Conservation (phyloP, 163 green algal species). For the Scenedesmus sp. region DNA sequence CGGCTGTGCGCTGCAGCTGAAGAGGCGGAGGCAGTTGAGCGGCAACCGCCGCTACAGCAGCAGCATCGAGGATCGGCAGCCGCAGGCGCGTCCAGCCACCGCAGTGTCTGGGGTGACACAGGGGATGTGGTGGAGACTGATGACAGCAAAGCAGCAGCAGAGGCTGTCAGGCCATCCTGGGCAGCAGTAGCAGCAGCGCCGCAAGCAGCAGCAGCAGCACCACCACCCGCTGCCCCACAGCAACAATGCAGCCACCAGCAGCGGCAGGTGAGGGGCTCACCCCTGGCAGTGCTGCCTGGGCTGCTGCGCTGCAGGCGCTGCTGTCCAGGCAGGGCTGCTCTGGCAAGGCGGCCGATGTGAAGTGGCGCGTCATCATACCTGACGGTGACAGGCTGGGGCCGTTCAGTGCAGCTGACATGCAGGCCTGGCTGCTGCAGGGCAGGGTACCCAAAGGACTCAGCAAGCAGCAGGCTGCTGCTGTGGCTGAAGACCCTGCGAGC, state of each 20-base stretch:
- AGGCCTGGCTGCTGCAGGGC: slow-evolving; percentile 23
- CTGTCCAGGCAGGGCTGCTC: slow-evolving; percentile 7
- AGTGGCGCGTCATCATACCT: slow-evolving; percentile 10
- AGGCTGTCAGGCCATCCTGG: not conserved
- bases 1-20: not conserved
- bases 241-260: not conserved
- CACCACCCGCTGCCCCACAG: not conserved
- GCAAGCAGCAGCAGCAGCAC: not conserved
- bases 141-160: not conserved
- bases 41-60: not conserved
- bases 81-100: not conserved
- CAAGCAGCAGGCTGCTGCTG: not conserved
- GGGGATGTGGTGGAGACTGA: no score
- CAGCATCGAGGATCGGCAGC: not conserved
- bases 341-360: not conserved
- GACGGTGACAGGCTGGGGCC: not conserved
- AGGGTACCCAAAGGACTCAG: not conserved
- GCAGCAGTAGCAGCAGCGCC: not conserved
- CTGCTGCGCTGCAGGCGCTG: slow-evolving; percentile 4
- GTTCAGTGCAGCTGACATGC: not conserved
- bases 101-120: not conserved
- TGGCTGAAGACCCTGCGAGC: not conserved
- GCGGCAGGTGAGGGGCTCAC: not conserved
- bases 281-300: slow-evolving; percentile 15
- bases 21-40: not conserved